phyloP scores from a whole-genome alignment of 495 filamentous ascomycete species.

The Talaromyces ruber region DNA sequence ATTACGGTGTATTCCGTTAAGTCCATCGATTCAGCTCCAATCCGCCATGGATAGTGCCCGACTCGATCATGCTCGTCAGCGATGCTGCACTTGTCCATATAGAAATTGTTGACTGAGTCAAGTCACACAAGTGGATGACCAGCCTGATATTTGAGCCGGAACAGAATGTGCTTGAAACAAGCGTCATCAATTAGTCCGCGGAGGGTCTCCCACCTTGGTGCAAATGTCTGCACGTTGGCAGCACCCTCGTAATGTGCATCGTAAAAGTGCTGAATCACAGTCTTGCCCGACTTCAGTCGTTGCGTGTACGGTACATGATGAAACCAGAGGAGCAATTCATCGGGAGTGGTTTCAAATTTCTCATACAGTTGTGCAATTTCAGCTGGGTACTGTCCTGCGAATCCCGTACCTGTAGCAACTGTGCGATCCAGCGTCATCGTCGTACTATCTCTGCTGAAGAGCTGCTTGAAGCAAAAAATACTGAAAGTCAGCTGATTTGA shows the following conservation, averaged over 20 bases:
- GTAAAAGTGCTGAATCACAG: conserved; percentile 71
- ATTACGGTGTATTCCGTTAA: conserved; percentile 45
- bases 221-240: conserved; percentile 50
- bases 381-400: conserved; percentile 55
- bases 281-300: conserved; percentile 52
- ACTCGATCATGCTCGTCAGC: conserved; percentile 46
- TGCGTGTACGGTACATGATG: conserved; percentile 67
- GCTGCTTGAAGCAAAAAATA: no score
- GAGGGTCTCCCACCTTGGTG: conserved; percentile 43
- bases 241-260: conserved; percentile 60
- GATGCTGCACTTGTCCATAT: conserved; percentile 50
- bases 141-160: conserved; percentile 53
- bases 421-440: conserved; percentile 63
- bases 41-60: conserved; percentile 48
- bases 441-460: no score
- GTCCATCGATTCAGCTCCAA: conserved; percentile 57
- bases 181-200: conserved; percentile 49
- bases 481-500: no score
- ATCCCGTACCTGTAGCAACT: conserved; percentile 55
- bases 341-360: conserved; percentile 53
- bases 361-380: conserved; percentile 52
- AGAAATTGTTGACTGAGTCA: conserved; percentile 55
- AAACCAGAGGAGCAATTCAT: conserved; percentile 66
- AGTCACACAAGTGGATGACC: conserved; percentile 65
- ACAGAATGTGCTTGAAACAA: conserved; percentile 49